A percentile compares a stretch with the other conserved stretches of the same genome.
Evolutionary conservation across 306 rosid genomes (phyloP).

Genomic region (Parietaria judaica): DNA sequence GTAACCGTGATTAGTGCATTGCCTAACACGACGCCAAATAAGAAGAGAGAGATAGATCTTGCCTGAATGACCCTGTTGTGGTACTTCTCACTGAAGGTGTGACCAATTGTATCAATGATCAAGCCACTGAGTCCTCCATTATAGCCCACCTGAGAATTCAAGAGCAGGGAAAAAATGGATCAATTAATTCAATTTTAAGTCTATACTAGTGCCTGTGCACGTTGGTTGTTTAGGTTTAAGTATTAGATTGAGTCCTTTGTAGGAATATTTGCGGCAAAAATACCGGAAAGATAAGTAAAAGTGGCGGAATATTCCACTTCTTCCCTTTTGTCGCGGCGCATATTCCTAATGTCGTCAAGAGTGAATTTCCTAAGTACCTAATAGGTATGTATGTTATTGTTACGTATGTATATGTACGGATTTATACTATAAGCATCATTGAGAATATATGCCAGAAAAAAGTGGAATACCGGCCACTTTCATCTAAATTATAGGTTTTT

Average conservation of each 20-base stretch:
- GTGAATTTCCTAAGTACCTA: no score
- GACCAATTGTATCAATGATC: conserved; percentile 84
- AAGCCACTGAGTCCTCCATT: conserved; percentile 78
- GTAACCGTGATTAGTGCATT: conserved; percentile 11
- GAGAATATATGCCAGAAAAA: no score
- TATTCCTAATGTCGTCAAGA: no score
- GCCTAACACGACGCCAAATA: neutral
- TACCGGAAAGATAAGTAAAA: neutral
- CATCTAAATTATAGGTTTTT: no score
- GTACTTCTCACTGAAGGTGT: conserved; percentile 68
- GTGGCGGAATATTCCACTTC: neutral
- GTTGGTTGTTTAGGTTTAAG: no score
- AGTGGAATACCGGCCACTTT: no score
- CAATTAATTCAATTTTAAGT: conserved; percentile 9
- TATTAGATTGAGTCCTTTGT: no score
- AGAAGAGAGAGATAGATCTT: conserved; percentile 21
- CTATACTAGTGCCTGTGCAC: neutral
- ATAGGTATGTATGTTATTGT: no score
- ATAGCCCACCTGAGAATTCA: conserved; percentile 42
- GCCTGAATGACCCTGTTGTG: conserved; percentile 88
- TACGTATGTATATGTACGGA: no score
- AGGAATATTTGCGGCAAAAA: neutral
- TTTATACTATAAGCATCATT: no score
- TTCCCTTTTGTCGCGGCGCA: no score
- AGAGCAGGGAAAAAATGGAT: neutral